Percentiles rank a stretch among this genome's conserved stretches.
Conservation (phyloP, 768 basidiomycete species). For the Podaxis carcinomalis region DNA sequence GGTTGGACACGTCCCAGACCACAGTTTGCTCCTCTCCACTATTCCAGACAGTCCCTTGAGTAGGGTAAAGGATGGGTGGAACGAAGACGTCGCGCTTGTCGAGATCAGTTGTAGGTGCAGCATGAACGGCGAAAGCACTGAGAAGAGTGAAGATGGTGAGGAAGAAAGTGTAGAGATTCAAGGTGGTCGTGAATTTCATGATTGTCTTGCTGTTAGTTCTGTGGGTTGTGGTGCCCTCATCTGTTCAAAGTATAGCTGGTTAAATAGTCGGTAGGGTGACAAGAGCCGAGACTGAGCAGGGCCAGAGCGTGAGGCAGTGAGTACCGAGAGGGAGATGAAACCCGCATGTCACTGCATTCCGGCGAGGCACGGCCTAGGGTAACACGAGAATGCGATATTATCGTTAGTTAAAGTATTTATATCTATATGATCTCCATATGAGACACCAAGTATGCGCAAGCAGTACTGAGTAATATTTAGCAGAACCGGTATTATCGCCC, state of each 20-base stretch:
- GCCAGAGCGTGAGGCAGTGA: not conserved
- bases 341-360: not conserved
- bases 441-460: not conserved
- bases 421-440: not conserved
- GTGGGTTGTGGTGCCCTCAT: not conserved
- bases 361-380: not conserved
- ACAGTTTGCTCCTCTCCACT: constrained; percentile 36
- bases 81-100: constrained; percentile 44
- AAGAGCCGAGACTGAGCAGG: not conserved
- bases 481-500: not conserved
- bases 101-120: constrained; percentile 19
- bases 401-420: not conserved
- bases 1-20: constrained; percentile 39
- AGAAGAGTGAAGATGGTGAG: constrained; percentile 12
- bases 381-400: not conserved
- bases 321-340: not conserved
- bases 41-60: constrained; percentile 33
- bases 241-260: no score
- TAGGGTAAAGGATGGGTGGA: constrained; percentile 37
- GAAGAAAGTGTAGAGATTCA: constrained; percentile 1
- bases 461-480: not conserved
- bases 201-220: not conserved
- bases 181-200: constrained; percentile 10
- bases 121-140: constrained; percentile 14
- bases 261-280: not conserved